These are phyloP conservation scores for Capronia epimyces DNA, from an alignment of 2,329 filamentous ascomycete genomes.

Conservation along the genomic window DNA sequence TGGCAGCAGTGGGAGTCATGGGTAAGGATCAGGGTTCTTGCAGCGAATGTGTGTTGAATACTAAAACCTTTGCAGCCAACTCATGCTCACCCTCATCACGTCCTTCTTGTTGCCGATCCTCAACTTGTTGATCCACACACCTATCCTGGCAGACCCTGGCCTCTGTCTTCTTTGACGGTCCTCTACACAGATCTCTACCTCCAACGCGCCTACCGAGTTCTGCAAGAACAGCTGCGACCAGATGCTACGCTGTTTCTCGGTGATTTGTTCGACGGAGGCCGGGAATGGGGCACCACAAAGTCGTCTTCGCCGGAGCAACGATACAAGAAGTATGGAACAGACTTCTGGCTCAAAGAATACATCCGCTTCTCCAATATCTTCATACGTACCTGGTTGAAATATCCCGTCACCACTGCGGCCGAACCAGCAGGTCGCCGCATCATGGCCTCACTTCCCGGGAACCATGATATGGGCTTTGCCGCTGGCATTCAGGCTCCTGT, in stretches of 20 bases:
- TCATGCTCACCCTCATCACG: conserved; percentile 72
- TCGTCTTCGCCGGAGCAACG: conserved; percentile 59
- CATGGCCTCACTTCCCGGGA: conserved; percentile 81
- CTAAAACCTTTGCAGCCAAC: conserved; percentile 54
- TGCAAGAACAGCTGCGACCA: conserved; percentile 71
- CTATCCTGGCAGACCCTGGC: conserved; percentile 79
- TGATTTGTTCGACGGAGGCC: conserved; percentile 89
- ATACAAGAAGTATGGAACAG: conserved; percentile 69
- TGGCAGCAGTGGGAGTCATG: conserved; percentile 92
- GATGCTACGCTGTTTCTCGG: conserved; percentile 88
- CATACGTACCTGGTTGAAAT: conserved; percentile 58
- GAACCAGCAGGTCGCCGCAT: conserved; percentile 67
- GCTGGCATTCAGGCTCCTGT: conserved; percentile 75
- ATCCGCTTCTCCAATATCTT: conserved; percentile 81
- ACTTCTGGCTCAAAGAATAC: conserved; percentile 84
- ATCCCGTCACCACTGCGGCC: conserved; percentile 46
- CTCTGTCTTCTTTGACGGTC: conserved; percentile 60
- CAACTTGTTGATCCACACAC: conserved; percentile 91
- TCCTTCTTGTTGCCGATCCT: conserved; percentile 81
- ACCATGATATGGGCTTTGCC: conserved; percentile 91
- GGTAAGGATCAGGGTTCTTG: conserved; percentile 51
- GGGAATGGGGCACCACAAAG: conserved; percentile 78
- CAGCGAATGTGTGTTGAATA: neutral
- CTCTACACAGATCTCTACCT: conserved; percentile 86
- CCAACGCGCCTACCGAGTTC: conserved; percentile 69